Percentiles rank a stretch among this genome's conserved stretches.
Evolutionary conservation across 1,284 basidiomycete species (phyloP).

Genomic region (Ceratobasidium sp.): DNA sequence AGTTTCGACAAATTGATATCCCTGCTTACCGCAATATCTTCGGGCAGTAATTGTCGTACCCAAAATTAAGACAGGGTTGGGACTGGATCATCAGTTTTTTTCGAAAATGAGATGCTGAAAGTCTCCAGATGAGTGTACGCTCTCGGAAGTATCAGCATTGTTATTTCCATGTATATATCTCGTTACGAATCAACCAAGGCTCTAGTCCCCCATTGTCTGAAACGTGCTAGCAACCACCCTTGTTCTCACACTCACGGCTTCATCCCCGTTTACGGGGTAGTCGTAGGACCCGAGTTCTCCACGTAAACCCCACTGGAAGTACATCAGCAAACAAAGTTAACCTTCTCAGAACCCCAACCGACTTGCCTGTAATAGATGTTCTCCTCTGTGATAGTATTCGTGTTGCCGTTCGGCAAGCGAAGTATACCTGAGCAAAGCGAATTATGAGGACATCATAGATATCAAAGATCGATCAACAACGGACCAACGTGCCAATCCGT

Average conservation of each 20-base stretch:
- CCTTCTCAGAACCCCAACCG: not conserved
- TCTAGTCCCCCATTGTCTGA: not conserved
- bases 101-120: not conserved
- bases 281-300: constrained; percentile 36
- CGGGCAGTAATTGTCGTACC: too few species aligned
- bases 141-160: not conserved
- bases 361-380: constrained; percentile 44
- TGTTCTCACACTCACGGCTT: constrained; percentile 3
- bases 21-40: too few species aligned
- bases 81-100: not conserved
- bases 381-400: constrained; percentile 42
- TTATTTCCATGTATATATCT: constrained; percentile 13
- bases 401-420: constrained; percentile 37
- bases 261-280: constrained; percentile 22
- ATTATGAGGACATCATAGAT: not conserved
- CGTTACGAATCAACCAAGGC: not conserved
- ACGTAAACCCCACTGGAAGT: constrained; percentile 29
- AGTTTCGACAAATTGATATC: too few species aligned
- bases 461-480: not conserved
- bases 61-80: too few species aligned
- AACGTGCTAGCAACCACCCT: not conserved
- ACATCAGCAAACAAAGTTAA: not conserved
- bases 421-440: constrained; percentile 11
- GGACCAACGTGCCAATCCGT: constrained; percentile 38
- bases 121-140: not conserved